Percentiles rank a stretch among this genome's conserved stretches.
These are phyloP conservation scores for Mycena filopes DNA, from an alignment of 768 basidiomycete genomes.

Conservation along the genomic window DNA sequence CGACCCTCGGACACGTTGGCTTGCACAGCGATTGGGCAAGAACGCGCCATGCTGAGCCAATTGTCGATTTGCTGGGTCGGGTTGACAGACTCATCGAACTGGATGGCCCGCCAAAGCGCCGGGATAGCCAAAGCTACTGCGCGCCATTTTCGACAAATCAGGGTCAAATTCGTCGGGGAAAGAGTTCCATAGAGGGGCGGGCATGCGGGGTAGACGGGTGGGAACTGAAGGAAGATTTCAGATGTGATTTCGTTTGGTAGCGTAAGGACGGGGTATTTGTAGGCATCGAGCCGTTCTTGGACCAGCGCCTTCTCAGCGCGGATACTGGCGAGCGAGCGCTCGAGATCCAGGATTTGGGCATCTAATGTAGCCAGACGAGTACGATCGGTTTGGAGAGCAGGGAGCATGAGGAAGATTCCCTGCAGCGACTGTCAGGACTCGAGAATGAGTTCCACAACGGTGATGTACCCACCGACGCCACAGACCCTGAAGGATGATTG, in stretches of 20 bases:
- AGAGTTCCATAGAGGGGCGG: background rate
- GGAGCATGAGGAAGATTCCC: too few species aligned
- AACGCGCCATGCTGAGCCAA: too few species aligned
- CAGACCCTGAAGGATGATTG: too few species aligned
- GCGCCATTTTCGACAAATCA: background rate
- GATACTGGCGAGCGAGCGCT: background rate
- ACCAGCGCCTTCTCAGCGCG: background rate
- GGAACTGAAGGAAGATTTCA: background rate
- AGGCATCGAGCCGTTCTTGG: background rate
- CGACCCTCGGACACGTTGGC: too few species aligned
- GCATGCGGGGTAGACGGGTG: background rate
- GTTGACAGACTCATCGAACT: background rate
- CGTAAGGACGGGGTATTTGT: slow-evolving; percentile 6
- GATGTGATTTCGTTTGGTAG: slow-evolving; percentile 1
- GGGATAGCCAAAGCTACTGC: background rate
- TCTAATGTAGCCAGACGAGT: background rate
- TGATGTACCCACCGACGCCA: too few species aligned
- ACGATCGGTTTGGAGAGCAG: background rate
- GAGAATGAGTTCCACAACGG: too few species aligned
- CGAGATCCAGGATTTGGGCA: background rate
- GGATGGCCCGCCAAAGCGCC: background rate
- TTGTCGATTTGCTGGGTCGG: too few species aligned
- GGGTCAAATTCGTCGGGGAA: background rate
- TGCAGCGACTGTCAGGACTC: too few species aligned
- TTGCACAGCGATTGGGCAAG: too few species aligned